Evolutionary conservation across 2,329 filamentous ascomycete species (phyloP).

Genomic region (Calonectria fujianensis): DNA sequence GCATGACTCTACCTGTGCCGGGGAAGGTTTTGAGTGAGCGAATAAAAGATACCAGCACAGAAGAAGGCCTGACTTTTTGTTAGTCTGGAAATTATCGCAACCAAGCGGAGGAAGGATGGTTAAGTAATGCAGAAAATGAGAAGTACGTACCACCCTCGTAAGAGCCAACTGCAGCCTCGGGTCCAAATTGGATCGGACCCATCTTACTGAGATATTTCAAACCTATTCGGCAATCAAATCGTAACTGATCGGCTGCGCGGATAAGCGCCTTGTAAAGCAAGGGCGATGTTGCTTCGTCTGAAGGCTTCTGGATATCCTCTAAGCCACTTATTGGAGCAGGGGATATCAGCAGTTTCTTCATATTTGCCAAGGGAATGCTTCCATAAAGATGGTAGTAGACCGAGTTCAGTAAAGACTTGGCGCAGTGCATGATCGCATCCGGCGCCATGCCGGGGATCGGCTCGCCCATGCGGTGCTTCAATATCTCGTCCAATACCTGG

Average conservation of each 20-base stretch:
- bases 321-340: background rate
- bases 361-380: background rate
- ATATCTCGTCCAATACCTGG: background rate
- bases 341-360: background rate
- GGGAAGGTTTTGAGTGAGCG: background rate
- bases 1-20: background rate
- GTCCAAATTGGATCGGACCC: background rate
- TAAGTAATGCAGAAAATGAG: background rate
- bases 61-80: background rate
- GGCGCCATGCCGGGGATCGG: background rate
- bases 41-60: constrained; percentile 4
- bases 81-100: background rate
- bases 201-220: background rate
- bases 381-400: constrained; percentile 6
- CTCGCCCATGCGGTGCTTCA: background rate
- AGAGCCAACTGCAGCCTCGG: background rate
- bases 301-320: background rate
- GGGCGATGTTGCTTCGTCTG: background rate
- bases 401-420: background rate
- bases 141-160: background rate
- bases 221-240: background rate
- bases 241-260: background rate
- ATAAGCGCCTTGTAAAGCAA: background rate
- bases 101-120: background rate
- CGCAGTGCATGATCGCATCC: background rate